A percentile compares a stretch with the other conserved stretches of the same genome.
phyloP scores from a whole-genome alignment of 441 rosid genomes.

The Gossypium lobatum region DNA sequence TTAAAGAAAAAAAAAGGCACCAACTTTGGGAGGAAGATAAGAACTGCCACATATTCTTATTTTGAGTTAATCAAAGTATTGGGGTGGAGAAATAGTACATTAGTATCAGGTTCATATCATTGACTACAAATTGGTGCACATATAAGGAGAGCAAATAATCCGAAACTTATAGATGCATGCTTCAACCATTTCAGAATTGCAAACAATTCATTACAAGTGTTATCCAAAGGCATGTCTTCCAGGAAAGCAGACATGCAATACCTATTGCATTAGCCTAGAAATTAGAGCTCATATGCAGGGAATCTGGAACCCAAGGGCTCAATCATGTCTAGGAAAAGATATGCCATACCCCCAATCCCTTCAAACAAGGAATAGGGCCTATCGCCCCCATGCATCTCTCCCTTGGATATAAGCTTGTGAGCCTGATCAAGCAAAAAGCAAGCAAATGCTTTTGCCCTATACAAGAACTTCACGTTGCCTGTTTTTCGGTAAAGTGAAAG shows the following conservation, averaged over 20 bases:
- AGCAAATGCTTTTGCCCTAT: constrained; percentile 57
- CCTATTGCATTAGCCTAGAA: neutral
- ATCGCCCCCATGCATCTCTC: constrained; percentile 58
- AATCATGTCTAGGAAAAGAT: constrained; percentile 59
- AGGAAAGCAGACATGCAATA: neutral
- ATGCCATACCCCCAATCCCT: constrained; percentile 76
- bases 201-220: neutral
- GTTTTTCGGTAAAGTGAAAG: constrained; percentile 41
- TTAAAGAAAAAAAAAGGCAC: neutral
- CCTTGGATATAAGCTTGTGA: constrained; percentile 35
- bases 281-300: constrained; percentile 55
- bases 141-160: neutral
- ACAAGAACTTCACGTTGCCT: constrained; percentile 37
- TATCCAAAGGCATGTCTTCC: neutral
- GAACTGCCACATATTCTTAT: neutral
- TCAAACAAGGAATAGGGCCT: constrained; percentile 54
- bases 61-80: neutral
- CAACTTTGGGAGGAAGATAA: neutral
- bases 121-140: neutral
- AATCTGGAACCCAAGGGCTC: constrained; percentile 60
- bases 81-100: neutral
- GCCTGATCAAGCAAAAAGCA: constrained; percentile 52
- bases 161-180: neutral
- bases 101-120: neutral
- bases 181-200: neutral